Evolutionary conservation across 495 filamentous ascomycete genomes (phyloP).

Genomic region (Talaromyces liani): DNA sequence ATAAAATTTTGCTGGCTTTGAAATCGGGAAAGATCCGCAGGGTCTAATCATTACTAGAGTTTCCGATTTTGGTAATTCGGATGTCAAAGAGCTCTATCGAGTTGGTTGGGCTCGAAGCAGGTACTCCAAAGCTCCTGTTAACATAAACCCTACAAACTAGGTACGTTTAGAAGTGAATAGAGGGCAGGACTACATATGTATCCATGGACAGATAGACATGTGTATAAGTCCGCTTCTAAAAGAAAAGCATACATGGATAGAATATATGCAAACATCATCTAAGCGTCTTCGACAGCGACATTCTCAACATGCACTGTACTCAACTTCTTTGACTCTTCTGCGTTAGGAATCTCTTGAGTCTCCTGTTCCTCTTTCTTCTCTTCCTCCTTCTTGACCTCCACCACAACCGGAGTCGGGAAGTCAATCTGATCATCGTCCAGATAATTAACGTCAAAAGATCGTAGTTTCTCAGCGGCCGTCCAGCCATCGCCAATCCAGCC

Average conservation of each 20-base stretch:
- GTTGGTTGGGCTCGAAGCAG: too few species aligned
- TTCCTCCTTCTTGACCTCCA: neutral
- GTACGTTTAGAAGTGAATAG: neutral
- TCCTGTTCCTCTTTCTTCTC: neutral
- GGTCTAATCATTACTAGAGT: too few species aligned
- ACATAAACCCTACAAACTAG: too few species aligned
- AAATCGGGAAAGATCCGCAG: too few species aligned
- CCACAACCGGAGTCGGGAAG: conserved; percentile 18
- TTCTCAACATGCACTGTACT: neutral
- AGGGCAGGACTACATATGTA: neutral
- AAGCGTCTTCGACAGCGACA: neutral
- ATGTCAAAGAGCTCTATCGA: too few species aligned
- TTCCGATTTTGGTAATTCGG: too few species aligned
- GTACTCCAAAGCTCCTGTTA: too few species aligned
- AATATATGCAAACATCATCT: neutral
- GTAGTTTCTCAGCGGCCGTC: conserved; percentile 31
- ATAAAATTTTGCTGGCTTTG: neutral
- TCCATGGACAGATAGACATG: neutral
- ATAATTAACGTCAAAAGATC: conserved; percentile 29
- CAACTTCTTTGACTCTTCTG: neutral
- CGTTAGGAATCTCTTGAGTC: neutral
- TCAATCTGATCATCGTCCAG: conserved; percentile 33
- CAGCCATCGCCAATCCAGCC: conserved; percentile 37
- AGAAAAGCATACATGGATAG: neutral
- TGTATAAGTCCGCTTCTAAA: neutral